Evolutionary conservation across 2,329 filamentous ascomycete species (phyloP), one percentile per base, ranked within the genome.

Genomic region (Fusarium coicis): DNA sequence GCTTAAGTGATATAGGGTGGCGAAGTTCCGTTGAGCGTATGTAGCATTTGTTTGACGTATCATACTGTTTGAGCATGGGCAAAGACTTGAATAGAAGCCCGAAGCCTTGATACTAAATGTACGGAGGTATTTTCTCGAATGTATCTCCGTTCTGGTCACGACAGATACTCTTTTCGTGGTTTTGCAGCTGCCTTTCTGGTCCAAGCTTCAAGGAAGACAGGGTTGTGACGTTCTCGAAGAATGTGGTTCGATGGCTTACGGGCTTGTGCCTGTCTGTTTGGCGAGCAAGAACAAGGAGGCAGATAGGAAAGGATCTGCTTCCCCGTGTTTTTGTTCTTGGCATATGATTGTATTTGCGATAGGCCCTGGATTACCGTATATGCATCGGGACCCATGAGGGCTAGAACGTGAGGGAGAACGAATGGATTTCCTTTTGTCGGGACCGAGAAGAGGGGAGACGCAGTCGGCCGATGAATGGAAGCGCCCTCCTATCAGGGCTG

Each of bases 161-260:
- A 36, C 34, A 40, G 10, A 34, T 36, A 37, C 65, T 34, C 34
- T 47, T 54, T 44, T 53, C n/a, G 63, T 73, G 62, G 46, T 66
- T 59, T 67, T 52, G 36, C 50, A 73, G 65, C 50, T 74, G 68
- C 59, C 62, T 56, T 73, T 61, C 61, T 74, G 23, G 57, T 64
- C 36, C 37, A 68, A 66, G 72, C 61, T 62, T 60, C 44, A 52
- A 50, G 34, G 39, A 28, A 37, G 42, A 16, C 46, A 65, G 53
- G 46, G 54, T 63, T 61, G 62, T n/a, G 28, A 60, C 52, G 26
- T 62, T 53, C 12, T 56, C 15, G 34, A 50, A 49, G 52, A 21
- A 55, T 62, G 40, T 66, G 69, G 59, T 64, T 68, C 69, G 68
- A 68, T 69, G 43, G 55, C 55, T 68, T 52, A 58, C 42, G 43